A percentile compares a stretch with the other conserved stretches of the same genome.
Conservation (phyloP, 2,329 filamentous ascomycete genomes). For the Xylariaceae sp. region DNA sequence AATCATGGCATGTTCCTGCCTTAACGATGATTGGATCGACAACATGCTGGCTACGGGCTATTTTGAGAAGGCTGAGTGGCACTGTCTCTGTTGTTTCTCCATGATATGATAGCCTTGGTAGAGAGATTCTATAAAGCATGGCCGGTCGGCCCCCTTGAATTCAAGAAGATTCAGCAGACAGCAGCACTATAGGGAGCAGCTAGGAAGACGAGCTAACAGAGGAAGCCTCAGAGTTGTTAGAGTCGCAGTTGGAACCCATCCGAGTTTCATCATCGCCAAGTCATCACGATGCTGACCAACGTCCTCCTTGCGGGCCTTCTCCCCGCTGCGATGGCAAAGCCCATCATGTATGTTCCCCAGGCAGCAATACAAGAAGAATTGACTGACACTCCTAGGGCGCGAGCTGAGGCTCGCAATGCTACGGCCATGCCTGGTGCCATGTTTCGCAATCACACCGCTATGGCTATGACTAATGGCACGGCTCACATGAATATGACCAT, state of each 20-base stretch:
- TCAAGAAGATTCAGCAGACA: slow-evolving; percentile 6
- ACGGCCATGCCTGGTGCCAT: neutral
- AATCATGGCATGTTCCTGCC: slow-evolving; percentile 14
- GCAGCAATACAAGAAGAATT: neutral
- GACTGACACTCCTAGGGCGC: neutral
- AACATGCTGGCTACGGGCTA: neutral
- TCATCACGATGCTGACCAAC: slow-evolving; percentile 38
- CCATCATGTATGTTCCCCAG: slow-evolving; percentile 34
- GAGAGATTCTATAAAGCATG: slow-evolving; percentile 26
- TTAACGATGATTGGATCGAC: slow-evolving; percentile 7
- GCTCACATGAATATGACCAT: no score
- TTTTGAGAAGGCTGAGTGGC: neutral
- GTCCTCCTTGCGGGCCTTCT: slow-evolving; percentile 37
- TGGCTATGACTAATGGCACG: neutral
- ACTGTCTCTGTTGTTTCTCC: neutral
- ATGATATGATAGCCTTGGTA: neutral
- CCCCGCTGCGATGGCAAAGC: slow-evolving; percentile 37
- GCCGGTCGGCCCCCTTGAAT: neutral
- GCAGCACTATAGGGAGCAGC: slow-evolving; percentile 16
- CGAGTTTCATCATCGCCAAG: slow-evolving; percentile 1
- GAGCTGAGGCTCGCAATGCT: neutral
- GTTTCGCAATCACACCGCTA: neutral
- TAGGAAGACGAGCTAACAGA: slow-evolving; percentile 1
- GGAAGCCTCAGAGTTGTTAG: slow-evolving; percentile 5
- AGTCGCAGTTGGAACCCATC: slow-evolving; percentile 5